phyloP scores from a whole-genome alignment of 2,329 filamentous ascomycete species.

The Chrysoporthe cubensis region DNA sequence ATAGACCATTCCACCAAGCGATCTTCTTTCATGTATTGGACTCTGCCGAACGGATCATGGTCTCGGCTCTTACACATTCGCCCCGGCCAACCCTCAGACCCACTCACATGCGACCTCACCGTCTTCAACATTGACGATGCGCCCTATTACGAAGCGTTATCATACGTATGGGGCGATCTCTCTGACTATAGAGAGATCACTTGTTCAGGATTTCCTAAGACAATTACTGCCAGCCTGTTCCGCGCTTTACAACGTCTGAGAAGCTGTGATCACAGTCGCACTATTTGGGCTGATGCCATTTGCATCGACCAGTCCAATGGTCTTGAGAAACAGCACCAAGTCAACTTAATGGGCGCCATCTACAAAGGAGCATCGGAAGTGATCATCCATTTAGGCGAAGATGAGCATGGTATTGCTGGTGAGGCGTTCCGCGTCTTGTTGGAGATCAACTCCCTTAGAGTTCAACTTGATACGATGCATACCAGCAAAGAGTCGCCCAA shows the following conservation, averaged over 20 bases:
- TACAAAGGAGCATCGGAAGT: not conserved
- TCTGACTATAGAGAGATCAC: not conserved
- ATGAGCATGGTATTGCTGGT: not conserved
- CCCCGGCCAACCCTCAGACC: not conserved
- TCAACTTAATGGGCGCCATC: not conserved
- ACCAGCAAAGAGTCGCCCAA: not conserved
- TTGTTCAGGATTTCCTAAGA: not conserved
- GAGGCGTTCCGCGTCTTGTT: not conserved
- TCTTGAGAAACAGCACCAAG: not conserved
- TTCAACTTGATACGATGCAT: not conserved
- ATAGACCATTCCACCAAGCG: not conserved
- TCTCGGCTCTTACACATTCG: not conserved
- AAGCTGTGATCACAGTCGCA: not conserved
- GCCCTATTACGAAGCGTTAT: not conserved
- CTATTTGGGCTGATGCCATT: not conserved
- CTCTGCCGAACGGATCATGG: not conserved
- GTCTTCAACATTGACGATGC: not conserved
- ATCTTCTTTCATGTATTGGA: not conserved
- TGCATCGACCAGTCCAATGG: not conserved
- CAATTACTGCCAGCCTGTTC: not conserved
- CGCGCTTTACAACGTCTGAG: not conserved
- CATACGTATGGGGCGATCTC: not conserved
- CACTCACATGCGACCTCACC: not conserved
- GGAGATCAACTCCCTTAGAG: not conserved
- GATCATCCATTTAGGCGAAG: not conserved